Base-by-base conservation (phyloP, 2,329 filamentous ascomycete genomes). In the Colletotrichum spaethianum region DNA sequence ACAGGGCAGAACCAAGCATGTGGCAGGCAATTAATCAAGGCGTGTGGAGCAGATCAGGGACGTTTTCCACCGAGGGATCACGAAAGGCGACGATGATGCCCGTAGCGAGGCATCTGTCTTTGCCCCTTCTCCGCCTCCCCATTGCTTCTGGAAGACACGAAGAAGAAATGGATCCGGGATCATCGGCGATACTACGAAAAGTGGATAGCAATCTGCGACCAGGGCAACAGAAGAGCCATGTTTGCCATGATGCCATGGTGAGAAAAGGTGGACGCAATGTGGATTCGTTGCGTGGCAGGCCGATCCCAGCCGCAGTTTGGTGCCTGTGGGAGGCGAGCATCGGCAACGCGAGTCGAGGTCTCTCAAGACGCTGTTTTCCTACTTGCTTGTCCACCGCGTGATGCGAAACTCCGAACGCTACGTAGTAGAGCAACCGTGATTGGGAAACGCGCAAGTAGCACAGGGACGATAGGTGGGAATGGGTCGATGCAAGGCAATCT, bases 121-220 rank as follows among this genome's bases (percentile, higher is more conserved):
- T 53, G 61, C 53, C 57, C 31, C 40, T 68, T 69, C 57, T 63
- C 65, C 64, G 52, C 52, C 64, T 63, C 63, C 26, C 64, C 65
- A 72, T 72, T 72, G 20, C 69, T 72, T 72, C 69, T 72, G 65
- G 69, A 72, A 69, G 64, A 57, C 44, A 33, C 52, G 59, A 62
- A 59, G 69, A 72, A 72, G 57, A 38, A 72, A 68, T 63, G 52
- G 59, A 72, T 53, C 69, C 46, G 53, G 46, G 69, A 53, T 72
- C 64, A 48, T 59, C 56, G 69, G 69, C 64, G 69, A 52, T 63
- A 63, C 63, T 69, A 59, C 69, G 52, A 67, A 66, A 69, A 42
- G 69, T 72, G 69, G 69, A 53, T 46, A 59, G 59, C 31, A 72
- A 69, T 68, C 50, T 69, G 65, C 65, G 42, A 69, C 40, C 57